Conservation (phyloP, 106 monocot species). For the Dendrobium chrysotoxum region DNA sequence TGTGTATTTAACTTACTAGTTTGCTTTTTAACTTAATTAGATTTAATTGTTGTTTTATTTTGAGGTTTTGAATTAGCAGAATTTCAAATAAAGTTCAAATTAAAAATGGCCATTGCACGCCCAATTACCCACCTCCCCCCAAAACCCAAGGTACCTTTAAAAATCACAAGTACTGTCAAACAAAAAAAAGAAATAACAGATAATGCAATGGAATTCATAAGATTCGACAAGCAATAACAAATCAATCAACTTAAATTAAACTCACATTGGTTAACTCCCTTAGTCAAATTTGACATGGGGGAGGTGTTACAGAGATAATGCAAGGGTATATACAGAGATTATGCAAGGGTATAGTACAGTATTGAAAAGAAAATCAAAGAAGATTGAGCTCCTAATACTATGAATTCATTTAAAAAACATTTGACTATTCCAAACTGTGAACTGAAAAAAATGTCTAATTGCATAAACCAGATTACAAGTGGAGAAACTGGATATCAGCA, state of each 20-base stretch:
- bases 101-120: too few relatives aligned
- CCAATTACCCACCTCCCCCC: too few relatives aligned
- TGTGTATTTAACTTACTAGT: too few relatives aligned
- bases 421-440: background rate
- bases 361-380: background rate
- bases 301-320: background rate
- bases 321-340: background rate
- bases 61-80: too few relatives aligned
- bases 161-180: background rate
- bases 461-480: background rate
- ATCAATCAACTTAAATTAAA: background rate
- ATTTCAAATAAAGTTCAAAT: too few relatives aligned
- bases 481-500: background rate
- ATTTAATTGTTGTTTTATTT: too few relatives aligned
- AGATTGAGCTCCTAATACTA: background rate
- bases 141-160: too few relatives aligned
- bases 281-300: background rate
- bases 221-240: background rate
- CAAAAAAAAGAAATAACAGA: background rate
- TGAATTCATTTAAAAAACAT: background rate
- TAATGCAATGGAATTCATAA: background rate
- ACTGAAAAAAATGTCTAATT: background rate
- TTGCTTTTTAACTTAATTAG: too few relatives aligned
- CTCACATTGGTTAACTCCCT: background rate
- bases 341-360: background rate